These are phyloP conservation scores for Erodium maritimum DNA, from an alignment of 345 rosid genomes.

Conservation along the genomic window DNA sequence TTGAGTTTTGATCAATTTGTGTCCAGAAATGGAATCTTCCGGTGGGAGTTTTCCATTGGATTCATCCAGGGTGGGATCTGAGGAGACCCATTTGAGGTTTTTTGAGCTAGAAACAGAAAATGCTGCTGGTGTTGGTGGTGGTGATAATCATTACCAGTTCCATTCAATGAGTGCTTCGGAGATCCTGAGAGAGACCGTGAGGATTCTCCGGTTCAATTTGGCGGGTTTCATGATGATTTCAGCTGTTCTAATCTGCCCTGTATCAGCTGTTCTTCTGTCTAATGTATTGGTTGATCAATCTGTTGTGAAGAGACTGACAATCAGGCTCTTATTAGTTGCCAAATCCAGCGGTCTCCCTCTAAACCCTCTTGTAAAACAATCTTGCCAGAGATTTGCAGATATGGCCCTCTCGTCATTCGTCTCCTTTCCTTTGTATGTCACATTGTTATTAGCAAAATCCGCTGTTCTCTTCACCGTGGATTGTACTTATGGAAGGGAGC, in stretches of 20 bases:
- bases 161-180: slow-evolving; percentile 70
- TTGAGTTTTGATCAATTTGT: not conserved
- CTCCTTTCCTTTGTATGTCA: slow-evolving; percentile 72
- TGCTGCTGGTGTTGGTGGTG: slow-evolving; percentile 7
- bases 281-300: slow-evolving; percentile 60
- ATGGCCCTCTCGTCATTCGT: slow-evolving; percentile 47
- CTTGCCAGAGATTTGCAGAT: slow-evolving; percentile 58
- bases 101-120: slow-evolving; percentile 30
- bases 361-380: slow-evolving; percentile 46
- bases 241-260: slow-evolving; percentile 62
- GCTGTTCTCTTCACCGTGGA: slow-evolving; percentile 77
- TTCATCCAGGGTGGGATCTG: slow-evolving; percentile 23
- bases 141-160: slow-evolving; percentile 17
- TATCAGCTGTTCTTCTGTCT: slow-evolving; percentile 55
- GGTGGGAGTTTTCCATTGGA: slow-evolving; percentile 23
- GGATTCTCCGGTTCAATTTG: slow-evolving; percentile 66
- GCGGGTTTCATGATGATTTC: slow-evolving; percentile 50
- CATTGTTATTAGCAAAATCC: slow-evolving; percentile 50
- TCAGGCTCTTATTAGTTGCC: slow-evolving; percentile 51
- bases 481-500: slow-evolving; percentile 56
- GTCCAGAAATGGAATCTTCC: slow-evolving; percentile 24
- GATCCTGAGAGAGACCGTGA: slow-evolving; percentile 76
- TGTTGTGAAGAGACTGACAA: slow-evolving; percentile 42
- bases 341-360: slow-evolving; percentile 68
- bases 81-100: slow-evolving; percentile 20